Evolutionary conservation across 352 stramenopile genomes (phyloP).

Genomic region (Globisporangium viniferum): DNA sequence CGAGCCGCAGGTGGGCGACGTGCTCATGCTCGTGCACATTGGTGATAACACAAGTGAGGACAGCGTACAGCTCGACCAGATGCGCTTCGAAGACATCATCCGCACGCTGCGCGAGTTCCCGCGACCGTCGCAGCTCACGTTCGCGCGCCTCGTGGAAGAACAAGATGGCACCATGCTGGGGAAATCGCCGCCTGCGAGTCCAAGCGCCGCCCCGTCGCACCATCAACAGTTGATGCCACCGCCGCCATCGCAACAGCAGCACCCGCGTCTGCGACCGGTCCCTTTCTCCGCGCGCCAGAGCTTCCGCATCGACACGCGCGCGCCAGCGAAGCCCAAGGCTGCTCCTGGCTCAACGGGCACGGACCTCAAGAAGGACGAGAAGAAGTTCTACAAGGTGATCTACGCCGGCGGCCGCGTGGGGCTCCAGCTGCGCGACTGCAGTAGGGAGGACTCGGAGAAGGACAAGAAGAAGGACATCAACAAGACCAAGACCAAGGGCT

Average conservation of each 20-base stretch:
- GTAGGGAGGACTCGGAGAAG: constrained; percentile 34
- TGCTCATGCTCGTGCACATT: constrained; percentile 52
- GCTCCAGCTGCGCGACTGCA: constrained; percentile 46
- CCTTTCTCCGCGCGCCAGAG: constrained; percentile 42
- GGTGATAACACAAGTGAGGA: constrained; percentile 21
- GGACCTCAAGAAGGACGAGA: constrained; percentile 34
- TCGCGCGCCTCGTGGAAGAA: constrained; percentile 46
- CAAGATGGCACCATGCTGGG: not conserved
- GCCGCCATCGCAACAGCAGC: not conserved
- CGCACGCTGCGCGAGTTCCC: constrained; percentile 44
- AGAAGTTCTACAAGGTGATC: constrained; percentile 62
- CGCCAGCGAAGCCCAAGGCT: not conserved
- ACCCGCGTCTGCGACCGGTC: constrained; percentile 16
- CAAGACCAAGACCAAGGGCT: constrained; percentile 65
- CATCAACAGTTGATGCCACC: not conserved
- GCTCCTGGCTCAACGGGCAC: constrained; percentile 10
- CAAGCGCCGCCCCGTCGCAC: not conserved
- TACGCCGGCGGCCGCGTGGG: constrained; percentile 54
- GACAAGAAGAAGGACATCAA: constrained; percentile 45
- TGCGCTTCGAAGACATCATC: constrained; percentile 76
- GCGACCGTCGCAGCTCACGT: constrained; percentile 57
- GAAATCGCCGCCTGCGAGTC: constrained; percentile 14
- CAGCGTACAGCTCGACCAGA: constrained; percentile 36
- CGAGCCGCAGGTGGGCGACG: constrained; percentile 55
- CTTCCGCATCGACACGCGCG: constrained; percentile 42